A percentile compares a stretch with the other conserved stretches of the same genome.
phyloP scores from a whole-genome alignment of 225 moss, liverwort and hornwort genomes.

The Lunularia cruciata region DNA sequence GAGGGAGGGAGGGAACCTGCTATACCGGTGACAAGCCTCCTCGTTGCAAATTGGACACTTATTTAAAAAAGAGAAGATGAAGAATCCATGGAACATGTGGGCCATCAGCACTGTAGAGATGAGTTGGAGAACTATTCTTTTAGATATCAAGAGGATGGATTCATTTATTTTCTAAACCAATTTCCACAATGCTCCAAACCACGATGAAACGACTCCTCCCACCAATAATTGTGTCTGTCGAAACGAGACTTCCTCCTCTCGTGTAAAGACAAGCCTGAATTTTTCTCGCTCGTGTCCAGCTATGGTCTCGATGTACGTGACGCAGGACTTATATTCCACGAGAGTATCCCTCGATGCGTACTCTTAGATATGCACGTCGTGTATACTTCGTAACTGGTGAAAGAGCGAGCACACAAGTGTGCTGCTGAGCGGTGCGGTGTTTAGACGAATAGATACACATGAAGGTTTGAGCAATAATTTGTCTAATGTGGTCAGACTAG shows the following conservation, averaged over 20 bases:
- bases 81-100: not conserved
- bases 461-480: too few species aligned
- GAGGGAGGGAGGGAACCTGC: not conserved
- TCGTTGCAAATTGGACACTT: not conserved
- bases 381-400: too few species aligned
- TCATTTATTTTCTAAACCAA: not conserved
- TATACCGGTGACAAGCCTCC: conserved; percentile 1
- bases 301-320: too few species aligned
- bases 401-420: too few species aligned
- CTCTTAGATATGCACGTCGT: too few species aligned
- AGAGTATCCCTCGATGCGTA: too few species aligned
- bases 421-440: too few species aligned
- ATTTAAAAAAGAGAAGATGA: too few species aligned
- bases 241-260: not conserved
- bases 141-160: not conserved
- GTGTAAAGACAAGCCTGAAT: not conserved
- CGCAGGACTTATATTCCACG: too few species aligned
- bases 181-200: not conserved
- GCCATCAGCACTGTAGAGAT: conserved; percentile 1
- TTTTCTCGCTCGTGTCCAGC: not conserved
- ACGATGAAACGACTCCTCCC: conserved; percentile 5
- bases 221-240: not conserved
- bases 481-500: too few species aligned
- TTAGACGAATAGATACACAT: too few species aligned
- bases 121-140: conserved; percentile 1